These are phyloP conservation scores for Didymella segeticola DNA, from an alignment of 2,329 filamentous ascomycete species.

Conservation along the genomic window DNA sequence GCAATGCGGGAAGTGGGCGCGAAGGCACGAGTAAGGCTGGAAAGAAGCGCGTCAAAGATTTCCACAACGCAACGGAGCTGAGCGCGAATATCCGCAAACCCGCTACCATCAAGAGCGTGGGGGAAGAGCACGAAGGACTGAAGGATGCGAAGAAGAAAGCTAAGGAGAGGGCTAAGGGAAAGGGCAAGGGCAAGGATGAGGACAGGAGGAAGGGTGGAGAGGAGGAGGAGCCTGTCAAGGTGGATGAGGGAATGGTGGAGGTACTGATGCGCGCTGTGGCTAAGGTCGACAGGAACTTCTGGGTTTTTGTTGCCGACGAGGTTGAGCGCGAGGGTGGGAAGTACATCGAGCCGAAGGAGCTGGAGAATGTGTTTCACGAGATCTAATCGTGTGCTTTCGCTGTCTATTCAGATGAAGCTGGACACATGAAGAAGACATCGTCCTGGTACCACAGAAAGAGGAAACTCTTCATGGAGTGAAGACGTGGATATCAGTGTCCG, in stretches of 20 bases:
- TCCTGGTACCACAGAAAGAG: too few species aligned
- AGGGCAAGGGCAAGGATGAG: slow-evolving; percentile 1
- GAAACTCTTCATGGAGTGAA: too few species aligned
- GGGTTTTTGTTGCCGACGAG: slow-evolving; percentile 42
- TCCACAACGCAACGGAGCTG: slow-evolving; percentile 29
- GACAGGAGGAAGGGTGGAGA: slow-evolving; percentile 2
- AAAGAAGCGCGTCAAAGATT: slow-evolving; percentile 34
- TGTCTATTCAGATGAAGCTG: too few species aligned
- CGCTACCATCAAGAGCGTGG: slow-evolving; percentile 5
- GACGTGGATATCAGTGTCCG: too few species aligned
- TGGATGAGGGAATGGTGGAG: slow-evolving; percentile 10
- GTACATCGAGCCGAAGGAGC: slow-evolving; percentile 27
- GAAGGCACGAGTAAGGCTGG: slow-evolving; percentile 21
- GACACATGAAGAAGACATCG: too few species aligned
- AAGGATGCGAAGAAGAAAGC: too few species aligned
- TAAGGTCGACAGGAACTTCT: slow-evolving; percentile 39
- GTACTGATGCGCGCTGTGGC: slow-evolving; percentile 39
- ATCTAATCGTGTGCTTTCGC: slow-evolving; percentile 19
- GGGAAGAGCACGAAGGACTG: neutral
- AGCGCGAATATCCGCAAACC: slow-evolving; percentile 29
- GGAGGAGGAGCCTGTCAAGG: neutral
- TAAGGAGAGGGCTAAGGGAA: neutral
- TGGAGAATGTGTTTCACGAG: slow-evolving; percentile 28
- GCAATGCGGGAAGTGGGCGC: slow-evolving; percentile 20
- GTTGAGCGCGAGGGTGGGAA: slow-evolving; percentile 35